These are phyloP conservation scores for Rehmannia glutinosa DNA, from an alignment of 257 asterid genomes.

Conservation along the genomic window DNA sequence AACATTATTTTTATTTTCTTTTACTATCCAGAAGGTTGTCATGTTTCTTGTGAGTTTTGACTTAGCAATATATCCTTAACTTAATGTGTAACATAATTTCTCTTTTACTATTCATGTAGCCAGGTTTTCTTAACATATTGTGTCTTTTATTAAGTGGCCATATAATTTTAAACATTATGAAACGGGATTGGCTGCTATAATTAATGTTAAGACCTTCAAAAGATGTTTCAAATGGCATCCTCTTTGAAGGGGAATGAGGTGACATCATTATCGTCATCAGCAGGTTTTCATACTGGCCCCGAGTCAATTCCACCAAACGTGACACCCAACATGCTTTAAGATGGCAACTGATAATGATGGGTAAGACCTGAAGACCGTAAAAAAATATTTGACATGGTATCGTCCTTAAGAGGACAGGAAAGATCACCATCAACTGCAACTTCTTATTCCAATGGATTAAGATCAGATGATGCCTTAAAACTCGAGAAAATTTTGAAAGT, in stretches of 20 bases:
- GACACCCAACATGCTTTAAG: slow-evolving; percentile 82
- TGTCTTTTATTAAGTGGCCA: too few species aligned
- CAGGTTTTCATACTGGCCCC: slow-evolving; percentile 32
- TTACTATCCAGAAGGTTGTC: too few species aligned
- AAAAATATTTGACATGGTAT: slow-evolving; percentile 73
- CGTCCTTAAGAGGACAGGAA: slow-evolving; percentile 63
- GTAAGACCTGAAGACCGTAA: slow-evolving; percentile 71
- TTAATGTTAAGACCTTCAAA: slow-evolving; percentile 68
- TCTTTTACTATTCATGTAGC: too few species aligned
- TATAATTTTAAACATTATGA: too few species aligned
- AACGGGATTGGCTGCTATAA: too few species aligned
- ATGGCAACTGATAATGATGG: slow-evolving; percentile 86
- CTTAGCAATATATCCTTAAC: too few species aligned
- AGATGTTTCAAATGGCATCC: slow-evolving; percentile 79
- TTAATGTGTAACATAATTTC: too few species aligned
- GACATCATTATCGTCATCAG: slow-evolving; percentile 43
- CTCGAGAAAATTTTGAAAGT: too few species aligned
- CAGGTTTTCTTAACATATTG: too few species aligned
- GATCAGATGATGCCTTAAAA: slow-evolving; percentile 32
- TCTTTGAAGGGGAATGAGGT: slow-evolving; percentile 55
- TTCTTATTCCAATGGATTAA: slow-evolving; percentile 30
- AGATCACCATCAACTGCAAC: slow-evolving; percentile 37
- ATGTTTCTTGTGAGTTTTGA: too few species aligned
- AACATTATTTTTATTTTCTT: too few species aligned
- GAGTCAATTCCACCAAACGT: slow-evolving; percentile 54